Evolutionary conservation across 2,329 filamentous ascomycete species (phyloP), one percentile per base, ranked within the genome.

Genomic region (Aureobasidium zeae): DNA sequence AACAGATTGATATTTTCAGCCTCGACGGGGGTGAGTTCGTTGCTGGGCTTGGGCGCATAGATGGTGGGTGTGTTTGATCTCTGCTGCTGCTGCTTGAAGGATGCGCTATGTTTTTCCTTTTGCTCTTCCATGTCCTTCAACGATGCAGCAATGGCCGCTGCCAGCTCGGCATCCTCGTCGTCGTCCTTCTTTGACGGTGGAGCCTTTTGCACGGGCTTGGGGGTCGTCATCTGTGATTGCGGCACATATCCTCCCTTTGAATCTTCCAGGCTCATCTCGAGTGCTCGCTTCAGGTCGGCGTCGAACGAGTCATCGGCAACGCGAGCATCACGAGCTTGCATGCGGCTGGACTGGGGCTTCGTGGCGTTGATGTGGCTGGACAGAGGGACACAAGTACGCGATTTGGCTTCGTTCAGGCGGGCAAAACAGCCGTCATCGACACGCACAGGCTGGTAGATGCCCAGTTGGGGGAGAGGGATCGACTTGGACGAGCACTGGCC

Each of bases 1-100:
- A 98, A 96, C 1, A 98, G 70, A 57, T 94, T 94, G 61, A 98
- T 98, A 54, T 96, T 96, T 62, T 98, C 91, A 0, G 88, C 87
- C 64, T 98, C 91, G 0, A 94, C 83, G 0, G 86, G 81, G 0
- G 86, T 93, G 42, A 98, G 73, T 64, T 98, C 91, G 59, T 95
- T 94, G 55, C 88, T 93, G 16, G 22, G 15, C 67, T 89, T 94
- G 1, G 85, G 83, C 31, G 70, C 68, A n/a, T 74, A 67, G 12
- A 68, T 63, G 19, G 69, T 66, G 1, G 71, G 66, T 26, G 68
- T 72, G 9, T 51, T 49, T 5, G 57, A 57, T 5, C 55, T 52
- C 7, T 44, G 39, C n/a, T 44, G 30, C 49, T 91, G 86, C 57
- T 86, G 79, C 60, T 91, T 93, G 54, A 96, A 73, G 2, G 79